Evolutionary conservation across 2,329 filamentous ascomycete species (phyloP).

Genomic region (Pseudocercospora fuligena): DNA sequence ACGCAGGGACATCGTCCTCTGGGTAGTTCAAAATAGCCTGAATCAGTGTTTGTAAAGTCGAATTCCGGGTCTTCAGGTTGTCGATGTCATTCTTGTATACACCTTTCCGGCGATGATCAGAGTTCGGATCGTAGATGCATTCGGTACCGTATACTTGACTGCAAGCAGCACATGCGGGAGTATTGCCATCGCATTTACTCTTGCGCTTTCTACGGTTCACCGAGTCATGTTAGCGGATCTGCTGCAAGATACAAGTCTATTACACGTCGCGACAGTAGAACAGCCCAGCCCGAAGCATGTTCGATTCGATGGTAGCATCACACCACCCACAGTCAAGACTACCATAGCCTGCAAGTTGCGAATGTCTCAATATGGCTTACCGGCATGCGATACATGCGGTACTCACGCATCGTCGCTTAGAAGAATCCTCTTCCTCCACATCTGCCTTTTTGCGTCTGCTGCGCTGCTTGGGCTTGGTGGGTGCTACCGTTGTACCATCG

Average conservation of each 20-base stretch:
- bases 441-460: conserved; percentile 30
- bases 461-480: conserved; percentile 32
- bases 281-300: neutral
- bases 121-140: conserved; percentile 94
- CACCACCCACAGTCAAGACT: neutral
- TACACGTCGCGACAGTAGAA: neutral
- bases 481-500: neutral
- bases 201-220: conserved; percentile 40
- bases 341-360: neutral
- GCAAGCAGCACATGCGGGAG: conserved; percentile 93
- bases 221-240: conserved; percentile 16
- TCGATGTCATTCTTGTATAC: conserved; percentile 95
- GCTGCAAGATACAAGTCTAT: neutral
- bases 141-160: conserved; percentile 88
- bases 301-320: neutral
- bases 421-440: conserved; percentile 44
- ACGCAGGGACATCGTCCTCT: conserved; percentile 79
- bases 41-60: conserved; percentile 88
- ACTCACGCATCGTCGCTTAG: conserved; percentile 49
- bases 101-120: conserved; percentile 92
- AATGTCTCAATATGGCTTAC: conserved; percentile 23
- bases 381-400: conserved; percentile 43
- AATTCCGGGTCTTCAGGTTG: conserved; percentile 81
- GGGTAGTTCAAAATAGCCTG: conserved; percentile 90
- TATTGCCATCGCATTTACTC: conserved; percentile 78